phyloP scores from a whole-genome alignment of 2,329 filamentous ascomycete species.

The Cercospora canescens region DNA sequence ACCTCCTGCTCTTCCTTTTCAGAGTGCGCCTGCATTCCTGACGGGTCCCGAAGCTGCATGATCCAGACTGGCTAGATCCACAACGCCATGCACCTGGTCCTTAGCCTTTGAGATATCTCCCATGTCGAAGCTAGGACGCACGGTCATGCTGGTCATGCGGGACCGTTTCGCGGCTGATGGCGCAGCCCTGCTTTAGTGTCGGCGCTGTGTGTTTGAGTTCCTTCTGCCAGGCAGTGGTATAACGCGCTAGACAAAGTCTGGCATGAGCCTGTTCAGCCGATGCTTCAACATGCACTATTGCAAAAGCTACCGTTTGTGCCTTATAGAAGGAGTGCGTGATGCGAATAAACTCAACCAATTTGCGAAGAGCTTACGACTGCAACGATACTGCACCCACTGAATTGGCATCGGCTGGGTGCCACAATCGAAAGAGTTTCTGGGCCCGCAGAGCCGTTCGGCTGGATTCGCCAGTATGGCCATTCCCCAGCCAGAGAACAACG shows the following conservation, averaged over 20 bases:
- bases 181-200: slow-evolving; percentile 16
- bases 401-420: neutral
- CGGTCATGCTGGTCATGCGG: slow-evolving; percentile 22
- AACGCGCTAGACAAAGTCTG: slow-evolving; percentile 15
- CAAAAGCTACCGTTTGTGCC: neutral
- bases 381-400: neutral
- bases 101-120: slow-evolving; percentile 19
- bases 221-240: slow-evolving; percentile 14
- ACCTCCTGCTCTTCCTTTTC: slow-evolving; percentile 11
- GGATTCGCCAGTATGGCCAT: neutral
- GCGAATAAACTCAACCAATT: neutral
- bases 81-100: slow-evolving; percentile 19
- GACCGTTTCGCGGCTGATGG: slow-evolving; percentile 20
- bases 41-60: slow-evolving; percentile 11
- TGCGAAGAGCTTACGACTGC: neutral
- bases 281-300: neutral
- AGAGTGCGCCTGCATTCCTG: slow-evolving; percentile 13
- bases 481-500: slow-evolving; percentile 31
- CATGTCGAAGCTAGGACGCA: slow-evolving; percentile 20
- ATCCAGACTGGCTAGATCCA: slow-evolving; percentile 19
- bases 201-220: slow-evolving; percentile 13
- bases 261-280: neutral
- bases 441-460: neutral
- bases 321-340: neutral
- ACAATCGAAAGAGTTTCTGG: neutral